Evolutionary conservation across 2,329 filamentous ascomycete species (phyloP).

Genomic region (Rutstroemia sp.): DNA sequence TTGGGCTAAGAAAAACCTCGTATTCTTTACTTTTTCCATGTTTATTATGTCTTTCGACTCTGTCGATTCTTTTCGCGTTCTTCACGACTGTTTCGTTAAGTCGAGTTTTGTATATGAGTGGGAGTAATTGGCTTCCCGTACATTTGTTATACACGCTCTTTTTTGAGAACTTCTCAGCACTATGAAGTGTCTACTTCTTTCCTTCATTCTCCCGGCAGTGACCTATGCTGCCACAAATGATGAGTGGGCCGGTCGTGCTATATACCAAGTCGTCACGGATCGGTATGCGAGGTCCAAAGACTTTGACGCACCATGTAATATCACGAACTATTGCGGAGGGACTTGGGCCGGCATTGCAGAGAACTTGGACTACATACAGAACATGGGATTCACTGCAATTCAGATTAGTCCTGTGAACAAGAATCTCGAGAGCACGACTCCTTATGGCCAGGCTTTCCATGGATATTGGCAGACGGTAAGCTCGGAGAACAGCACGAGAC

Average conservation of each 20-base stretch:
- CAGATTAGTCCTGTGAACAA: constrained; percentile 40
- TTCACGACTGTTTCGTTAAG: too few relatives aligned
- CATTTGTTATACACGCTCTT: neutral
- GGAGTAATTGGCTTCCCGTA: neutral
- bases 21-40: too few relatives aligned
- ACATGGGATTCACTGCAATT: constrained; percentile 17
- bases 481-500: neutral
- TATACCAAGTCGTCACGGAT: constrained; percentile 19
- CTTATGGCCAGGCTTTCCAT: constrained; percentile 8
- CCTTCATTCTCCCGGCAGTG: neutral
- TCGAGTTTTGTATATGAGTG: neutral
- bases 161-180: neutral
- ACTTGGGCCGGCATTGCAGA: constrained; percentile 36
- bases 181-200: constrained; percentile 4
- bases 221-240: constrained; percentile 3
- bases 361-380: constrained; percentile 36
- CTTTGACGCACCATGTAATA: constrained; percentile 18
- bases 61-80: too few relatives aligned
- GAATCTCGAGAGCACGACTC: constrained; percentile 30
- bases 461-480: constrained; percentile 9
- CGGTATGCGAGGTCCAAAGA: constrained; percentile 36
- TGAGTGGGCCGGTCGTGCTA: constrained; percentile 4
- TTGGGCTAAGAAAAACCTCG: too few relatives aligned
- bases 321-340: constrained; percentile 39
- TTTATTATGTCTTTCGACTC: too few relatives aligned